Base-by-base conservation (phyloP, 768 basidiomycete genomes). In the Suillus luteus region DNA sequence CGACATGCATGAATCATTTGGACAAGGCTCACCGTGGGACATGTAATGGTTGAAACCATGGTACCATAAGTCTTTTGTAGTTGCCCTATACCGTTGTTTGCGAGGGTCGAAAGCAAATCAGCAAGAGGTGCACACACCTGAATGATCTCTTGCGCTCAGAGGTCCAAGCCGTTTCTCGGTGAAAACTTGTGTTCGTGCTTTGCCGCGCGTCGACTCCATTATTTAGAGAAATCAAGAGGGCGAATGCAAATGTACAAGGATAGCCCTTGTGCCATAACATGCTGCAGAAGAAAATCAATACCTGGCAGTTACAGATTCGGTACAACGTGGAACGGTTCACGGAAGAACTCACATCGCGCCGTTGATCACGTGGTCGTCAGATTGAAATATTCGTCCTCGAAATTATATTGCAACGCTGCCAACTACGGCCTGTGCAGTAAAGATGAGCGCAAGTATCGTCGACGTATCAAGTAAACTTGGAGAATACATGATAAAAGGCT, bases 1-100 rank as follows among this genome's bases (percentile, higher is more conserved):
- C 51, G 37, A 62, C 33, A 49, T 59, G 27, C 33, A 58, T 37
- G 27, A 58, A 41, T 27, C 58, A 52, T 27, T 5, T 35, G 46
- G 43, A 57, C 31, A 46, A 40, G 31, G 73, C 77, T 69, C 66
- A 93, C 92, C 95, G 72, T 84, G 85, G 55, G 77, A 82, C 95
- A 96, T 96, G 75, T 97, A 97, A 69, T 86, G 87, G 69, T 92
- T 76, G 71, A 89, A 97, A 0, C 95, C 95, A 80, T 96, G 95
- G 71, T 92, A 89, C 90, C 93, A 97, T 5, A 96, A 78, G 61
- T 90, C 85, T 51, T 89, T 85, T 10, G 87, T 88, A 70, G 81
- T 82, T 68, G 93, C 84, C 52, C 93, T 94, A 67, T 33, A 63
- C 8, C 62, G 46, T 54, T 48, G 43, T 49, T 71, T 27, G 64